phyloP scores from a whole-genome alignment of 208 protist species.

The Endotrypanum monterogeii region DNA sequence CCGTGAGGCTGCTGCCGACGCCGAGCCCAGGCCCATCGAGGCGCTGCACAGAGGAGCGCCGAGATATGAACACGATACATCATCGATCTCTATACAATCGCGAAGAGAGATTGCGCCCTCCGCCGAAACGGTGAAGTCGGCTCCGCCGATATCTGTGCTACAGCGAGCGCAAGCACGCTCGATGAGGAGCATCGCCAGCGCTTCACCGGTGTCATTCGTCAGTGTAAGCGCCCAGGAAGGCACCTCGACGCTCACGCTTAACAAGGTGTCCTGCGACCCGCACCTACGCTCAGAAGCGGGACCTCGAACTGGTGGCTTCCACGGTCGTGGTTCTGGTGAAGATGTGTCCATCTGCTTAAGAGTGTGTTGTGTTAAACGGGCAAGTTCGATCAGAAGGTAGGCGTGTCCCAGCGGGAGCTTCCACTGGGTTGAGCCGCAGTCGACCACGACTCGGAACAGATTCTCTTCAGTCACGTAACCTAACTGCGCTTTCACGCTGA shows the following conservation, averaged over 20 bases:
- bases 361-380: not conserved
- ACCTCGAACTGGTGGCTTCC: not conserved
- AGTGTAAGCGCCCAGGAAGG: slow-evolving; percentile 6
- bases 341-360: not conserved
- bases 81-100: slow-evolving; percentile 5
- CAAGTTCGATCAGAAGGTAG: slow-evolving; percentile 4
- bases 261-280: not conserved
- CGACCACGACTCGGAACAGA: not conserved
- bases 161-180: slow-evolving; percentile 8
- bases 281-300: not conserved
- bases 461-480: not conserved
- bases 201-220: slow-evolving; percentile 11
- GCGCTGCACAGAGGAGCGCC: not conserved
- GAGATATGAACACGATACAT: not conserved
- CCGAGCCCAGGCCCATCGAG: not conserved
- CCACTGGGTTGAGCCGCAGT: slow-evolving; percentile 15
- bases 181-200: slow-evolving; percentile 8
- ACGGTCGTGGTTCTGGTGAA: not conserved
- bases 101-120: slow-evolving; percentile 10
- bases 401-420: slow-evolving; percentile 16
- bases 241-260: slow-evolving; percentile 1
- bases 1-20: not conserved
- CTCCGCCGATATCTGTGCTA: slow-evolving; percentile 5
- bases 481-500: slow-evolving; percentile 1
- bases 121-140: slow-evolving; percentile 15